Percentiles rank a stretch among this genome's conserved stretches.
Evolutionary conservation across 1,284 basidiomycete genomes (phyloP).

Genomic region (Microbotryum saponariae): DNA sequence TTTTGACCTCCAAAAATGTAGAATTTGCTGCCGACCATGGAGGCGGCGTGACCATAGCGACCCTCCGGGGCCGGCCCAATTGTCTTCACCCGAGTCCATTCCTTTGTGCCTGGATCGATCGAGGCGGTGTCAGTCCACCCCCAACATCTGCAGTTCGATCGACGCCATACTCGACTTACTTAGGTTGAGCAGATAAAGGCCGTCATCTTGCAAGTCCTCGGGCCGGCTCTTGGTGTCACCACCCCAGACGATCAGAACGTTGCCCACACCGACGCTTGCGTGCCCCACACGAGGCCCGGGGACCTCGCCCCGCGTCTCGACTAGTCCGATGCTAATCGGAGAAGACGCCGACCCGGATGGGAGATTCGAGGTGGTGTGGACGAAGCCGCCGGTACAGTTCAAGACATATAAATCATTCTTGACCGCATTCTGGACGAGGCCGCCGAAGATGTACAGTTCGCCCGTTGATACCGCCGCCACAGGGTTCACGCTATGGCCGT

Average conservation of each 20-base stretch:
- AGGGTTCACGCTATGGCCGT: slow-evolving; percentile 91
- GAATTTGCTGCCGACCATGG: slow-evolving; percentile 85
- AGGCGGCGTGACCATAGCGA: slow-evolving; percentile 90
- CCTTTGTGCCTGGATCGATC: slow-evolving; percentile 60
- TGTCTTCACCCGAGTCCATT: slow-evolving; percentile 84
- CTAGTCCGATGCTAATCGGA: slow-evolving; percentile 43
- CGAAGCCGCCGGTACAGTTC: slow-evolving; percentile 48
- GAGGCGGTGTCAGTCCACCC: neutral
- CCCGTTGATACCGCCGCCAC: slow-evolving; percentile 64
- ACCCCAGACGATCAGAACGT: slow-evolving; percentile 95
- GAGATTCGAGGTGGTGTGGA: slow-evolving; percentile 1
- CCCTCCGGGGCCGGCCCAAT: slow-evolving; percentile 67
- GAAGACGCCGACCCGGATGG: neutral
- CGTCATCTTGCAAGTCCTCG: slow-evolving; percentile 81
- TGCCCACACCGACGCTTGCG: slow-evolving; percentile 88
- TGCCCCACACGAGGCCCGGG: slow-evolving; percentile 90
- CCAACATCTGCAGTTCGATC: slow-evolving; percentile 4
- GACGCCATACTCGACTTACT: slow-evolving; percentile 49
- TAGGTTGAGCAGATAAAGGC: slow-evolving; percentile 89
- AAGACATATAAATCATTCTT: slow-evolving; percentile 92
- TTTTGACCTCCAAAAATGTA: slow-evolving; percentile 96
- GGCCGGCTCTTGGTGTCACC: slow-evolving; percentile 79
- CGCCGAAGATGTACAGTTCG: slow-evolving; percentile 94
- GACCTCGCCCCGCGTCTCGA: slow-evolving; percentile 72
- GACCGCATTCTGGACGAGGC: slow-evolving; percentile 82